Base-by-base conservation (phyloP, 2,329 filamentous ascomycete species). In the Herpotrichia juniperi region DNA sequence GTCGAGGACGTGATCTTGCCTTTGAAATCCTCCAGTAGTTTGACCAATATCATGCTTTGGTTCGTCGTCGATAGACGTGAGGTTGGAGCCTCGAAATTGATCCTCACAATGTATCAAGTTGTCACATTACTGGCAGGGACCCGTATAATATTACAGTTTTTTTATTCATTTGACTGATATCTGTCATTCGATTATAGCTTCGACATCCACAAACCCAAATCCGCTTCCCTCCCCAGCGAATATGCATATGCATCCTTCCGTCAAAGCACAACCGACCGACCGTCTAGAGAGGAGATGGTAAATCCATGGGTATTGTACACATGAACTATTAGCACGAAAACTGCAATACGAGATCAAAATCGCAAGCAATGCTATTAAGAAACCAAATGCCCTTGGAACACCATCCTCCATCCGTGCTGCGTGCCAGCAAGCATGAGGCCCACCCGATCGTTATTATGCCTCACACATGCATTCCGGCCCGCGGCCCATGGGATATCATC, bases 261-360 rank as follows among this genome's bases (percentile, higher is more conserved):
- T n/a, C n/a, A 34, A 34, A 34, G 19, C 19, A 24, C 40, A 19
- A 43, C 12, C 40, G 39, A 42, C 39, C 21, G 39, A 25, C 40
- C 25, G 50, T 68, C 65, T 69, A 69, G 67, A 69, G 66, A 68
- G 66, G 68, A 71, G 64, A 67, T 66, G 66, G 66, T 67, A 68
- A 66, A 69, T 61, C 68, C 60, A 63, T n/a, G 66, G 66, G 66
- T 69, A 69, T 68, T 67, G 57, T 67, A 70, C 64, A 69, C 56
- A 48, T 45, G 54, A 50, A 28, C 31, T 17, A n/a, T n/a, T n/a
- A n/a, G 30, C n/a, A 34, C n/a, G 26, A 50, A 50, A 50, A 64
- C 65, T 56, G 46, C 61, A 46, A 56, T 45, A 22, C 24, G 25
- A 30, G 11, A 7, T 35, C 17, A 10, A 44, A 4, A 44, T 34